Conservation (phyloP, 805 yeast species). For the Cyberlindnera mrakii region DNA sequence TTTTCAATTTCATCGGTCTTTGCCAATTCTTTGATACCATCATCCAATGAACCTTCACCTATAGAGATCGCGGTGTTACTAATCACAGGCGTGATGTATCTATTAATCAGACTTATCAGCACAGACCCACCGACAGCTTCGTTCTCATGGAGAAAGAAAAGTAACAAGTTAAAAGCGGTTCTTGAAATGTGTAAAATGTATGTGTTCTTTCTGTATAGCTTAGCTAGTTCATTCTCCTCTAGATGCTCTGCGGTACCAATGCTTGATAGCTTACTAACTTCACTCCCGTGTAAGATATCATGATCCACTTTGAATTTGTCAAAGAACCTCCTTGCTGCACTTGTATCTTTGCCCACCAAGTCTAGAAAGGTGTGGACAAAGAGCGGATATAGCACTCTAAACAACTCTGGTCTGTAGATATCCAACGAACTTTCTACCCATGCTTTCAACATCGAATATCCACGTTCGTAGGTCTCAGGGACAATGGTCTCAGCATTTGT, state of each 20-base stretch:
- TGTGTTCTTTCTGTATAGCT: conserved; percentile 63
- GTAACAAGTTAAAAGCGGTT: conserved; percentile 75
- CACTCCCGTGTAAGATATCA: conserved; percentile 68
- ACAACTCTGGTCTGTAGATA: conserved; percentile 82
- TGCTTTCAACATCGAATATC: conserved; percentile 70
- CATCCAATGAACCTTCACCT: conserved; percentile 35
- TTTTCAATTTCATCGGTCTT: conserved; percentile 42
- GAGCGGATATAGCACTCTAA: conserved; percentile 82
- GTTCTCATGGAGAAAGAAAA: conserved; percentile 85
- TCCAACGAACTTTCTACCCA: conserved; percentile 94
- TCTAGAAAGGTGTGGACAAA: conserved; percentile 85
- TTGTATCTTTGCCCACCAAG: conserved; percentile 56
- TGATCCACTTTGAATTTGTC: conserved; percentile 73
- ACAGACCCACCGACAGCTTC: conserved; percentile 90
- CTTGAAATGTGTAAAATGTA: conserved; percentile 73
- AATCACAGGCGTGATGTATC: conserved; percentile 53
- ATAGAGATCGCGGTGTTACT: conserved; percentile 33
- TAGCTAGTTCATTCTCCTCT: conserved; percentile 75
- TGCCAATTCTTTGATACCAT: conserved; percentile 27
- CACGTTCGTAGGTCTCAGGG: conserved; percentile 71
- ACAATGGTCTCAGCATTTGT: conserved; percentile 21
- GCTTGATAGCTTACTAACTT: conserved; percentile 64
- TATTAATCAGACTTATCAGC: conserved; percentile 78
- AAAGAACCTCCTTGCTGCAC: conserved; percentile 68
- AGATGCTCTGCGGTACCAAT: conserved; percentile 77